Conservation (phyloP, 257 asterid genomes). For the Coffea canephora region DNA sequence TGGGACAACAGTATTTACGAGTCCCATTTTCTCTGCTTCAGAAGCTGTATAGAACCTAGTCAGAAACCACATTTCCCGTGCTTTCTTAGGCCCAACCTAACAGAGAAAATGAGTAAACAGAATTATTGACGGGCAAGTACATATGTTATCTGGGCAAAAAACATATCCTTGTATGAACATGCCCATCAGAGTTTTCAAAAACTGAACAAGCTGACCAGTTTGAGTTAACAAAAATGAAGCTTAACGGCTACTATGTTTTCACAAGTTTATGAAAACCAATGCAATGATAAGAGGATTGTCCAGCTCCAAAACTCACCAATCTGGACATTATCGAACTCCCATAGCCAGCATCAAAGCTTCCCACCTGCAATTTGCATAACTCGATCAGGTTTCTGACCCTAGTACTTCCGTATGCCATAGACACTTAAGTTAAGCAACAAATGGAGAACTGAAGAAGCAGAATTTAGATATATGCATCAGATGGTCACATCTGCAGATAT, state of each 20-base stretch:
- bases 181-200: not conserved
- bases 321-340: constrained; percentile 93
- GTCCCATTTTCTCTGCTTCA: constrained; percentile 98
- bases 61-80: constrained; percentile 91
- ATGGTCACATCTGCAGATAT: not conserved
- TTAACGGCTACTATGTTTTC: too few relatives aligned
- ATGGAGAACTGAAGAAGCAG: not conserved
- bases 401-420: too few relatives aligned
- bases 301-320: constrained; percentile 43
- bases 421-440: too few relatives aligned
- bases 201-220: not conserved
- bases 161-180: not conserved
- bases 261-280: too few relatives aligned
- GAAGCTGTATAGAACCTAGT: constrained; percentile 75
- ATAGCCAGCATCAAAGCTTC: constrained; percentile 98
- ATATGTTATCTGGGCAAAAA: not conserved
- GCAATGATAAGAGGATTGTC: not conserved
- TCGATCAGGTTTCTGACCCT: too few relatives aligned
- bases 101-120: too few relatives aligned
- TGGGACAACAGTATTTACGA: constrained; percentile 80
- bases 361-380: constrained; percentile 52
- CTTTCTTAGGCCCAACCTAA: constrained; percentile 87
- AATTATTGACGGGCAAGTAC: not conserved
- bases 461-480: not conserved
- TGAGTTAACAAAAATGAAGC: not conserved